Percentiles rank a stretch among this genome's conserved stretches.
Conservation (phyloP, 192 early-diverging fungal genomes). For the Chytriomyces sp. region DNA sequence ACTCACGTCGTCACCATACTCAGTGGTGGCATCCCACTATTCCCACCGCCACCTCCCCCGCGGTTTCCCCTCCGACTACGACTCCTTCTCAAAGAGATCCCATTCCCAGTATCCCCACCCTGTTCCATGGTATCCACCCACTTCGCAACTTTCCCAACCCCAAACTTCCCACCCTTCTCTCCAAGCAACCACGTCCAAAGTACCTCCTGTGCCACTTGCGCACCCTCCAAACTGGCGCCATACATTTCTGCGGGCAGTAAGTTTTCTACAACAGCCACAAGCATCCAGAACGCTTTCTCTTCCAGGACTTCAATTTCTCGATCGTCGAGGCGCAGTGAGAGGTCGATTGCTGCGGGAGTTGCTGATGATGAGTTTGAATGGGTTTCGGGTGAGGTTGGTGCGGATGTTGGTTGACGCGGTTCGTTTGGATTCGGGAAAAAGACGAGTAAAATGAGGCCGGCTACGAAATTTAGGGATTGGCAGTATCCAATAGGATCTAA, state of each 20-base stretch:
- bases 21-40: slow-evolving; percentile 66
- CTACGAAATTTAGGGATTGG: slow-evolving; percentile 83
- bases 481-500: slow-evolving; percentile 76
- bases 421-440: slow-evolving; percentile 25
- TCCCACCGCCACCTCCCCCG: slow-evolving; percentile 28
- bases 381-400: neutral
- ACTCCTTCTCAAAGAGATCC: neutral
- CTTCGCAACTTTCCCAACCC: slow-evolving; percentile 48
- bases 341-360: slow-evolving; percentile 21
- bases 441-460: slow-evolving; percentile 73
- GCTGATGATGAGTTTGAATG: neutral
- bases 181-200: slow-evolving; percentile 57
- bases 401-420: neutral
- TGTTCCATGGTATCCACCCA: slow-evolving; percentile 51
- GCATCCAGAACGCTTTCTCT: slow-evolving; percentile 79
- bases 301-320: slow-evolving; percentile 31
- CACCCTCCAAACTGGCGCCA: slow-evolving; percentile 73
- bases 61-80: slow-evolving; percentile 22
- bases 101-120: neutral
- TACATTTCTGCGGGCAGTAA: slow-evolving; percentile 78
- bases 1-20: slow-evolving; percentile 76
- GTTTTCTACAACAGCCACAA: slow-evolving; percentile 75
- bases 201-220: slow-evolving; percentile 74
- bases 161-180: slow-evolving; percentile 51
- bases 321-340: neutral